Conservation (phyloP, 2,329 filamentous ascomycete species). For the Fusarium pseudocircinatum region DNA sequence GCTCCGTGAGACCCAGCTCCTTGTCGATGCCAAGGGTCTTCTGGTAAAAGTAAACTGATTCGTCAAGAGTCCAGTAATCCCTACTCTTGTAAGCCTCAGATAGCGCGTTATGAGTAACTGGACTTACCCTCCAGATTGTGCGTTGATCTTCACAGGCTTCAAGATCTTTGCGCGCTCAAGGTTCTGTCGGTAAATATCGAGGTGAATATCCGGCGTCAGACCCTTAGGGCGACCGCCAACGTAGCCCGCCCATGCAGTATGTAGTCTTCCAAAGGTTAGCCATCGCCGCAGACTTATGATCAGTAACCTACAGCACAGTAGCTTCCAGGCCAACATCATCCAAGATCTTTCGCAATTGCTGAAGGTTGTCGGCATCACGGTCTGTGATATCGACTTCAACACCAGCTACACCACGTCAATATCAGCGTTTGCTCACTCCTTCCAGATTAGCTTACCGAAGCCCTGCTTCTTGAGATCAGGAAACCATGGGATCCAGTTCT, state of each 20-base stretch:
- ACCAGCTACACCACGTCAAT: not conserved
- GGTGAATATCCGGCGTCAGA: rapidly evolving
- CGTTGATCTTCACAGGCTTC: not conserved
- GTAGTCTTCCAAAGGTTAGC: rapidly evolving
- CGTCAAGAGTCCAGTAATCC: not conserved
- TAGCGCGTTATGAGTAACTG: rapidly evolving
- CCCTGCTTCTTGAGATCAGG: not conserved
- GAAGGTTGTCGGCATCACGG: not conserved
- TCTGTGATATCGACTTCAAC: not conserved
- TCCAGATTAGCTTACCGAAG: rapidly evolving
- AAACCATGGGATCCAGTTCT: not conserved
- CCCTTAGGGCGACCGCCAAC: rapidly evolving
- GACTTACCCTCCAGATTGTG: not conserved
- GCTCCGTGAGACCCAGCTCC: not conserved
- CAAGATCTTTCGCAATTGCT: not conserved
- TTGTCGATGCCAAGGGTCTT: not conserved
- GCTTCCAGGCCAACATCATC: not conserved
- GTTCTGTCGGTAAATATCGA: not conserved
- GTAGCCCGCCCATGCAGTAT: not conserved
- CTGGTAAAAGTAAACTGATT: not conserved
- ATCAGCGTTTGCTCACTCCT: rapidly evolving
- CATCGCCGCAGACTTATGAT: rapidly evolving
- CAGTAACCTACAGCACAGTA: not conserved
- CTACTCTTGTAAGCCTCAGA: rapidly evolving
- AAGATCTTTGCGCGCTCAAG: not conserved